Evolutionary conservation across 768 basidiomycete genomes (phyloP).

Genomic region (Pisolithus microcarpus): DNA sequence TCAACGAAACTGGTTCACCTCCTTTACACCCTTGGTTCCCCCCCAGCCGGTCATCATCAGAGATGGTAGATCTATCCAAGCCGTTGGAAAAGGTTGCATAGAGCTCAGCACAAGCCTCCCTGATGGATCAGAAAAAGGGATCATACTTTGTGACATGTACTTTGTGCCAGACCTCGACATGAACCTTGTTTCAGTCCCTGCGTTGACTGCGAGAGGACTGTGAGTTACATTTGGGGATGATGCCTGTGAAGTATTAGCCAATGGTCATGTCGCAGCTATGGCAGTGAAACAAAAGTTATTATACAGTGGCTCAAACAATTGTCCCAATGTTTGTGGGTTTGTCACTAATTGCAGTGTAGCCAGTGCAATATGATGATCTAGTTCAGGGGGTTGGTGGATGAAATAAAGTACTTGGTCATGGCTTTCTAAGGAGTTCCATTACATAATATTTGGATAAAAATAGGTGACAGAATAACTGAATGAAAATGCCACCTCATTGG

Average conservation of each 20-base stretch:
- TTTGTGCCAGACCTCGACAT: constrained; percentile 2
- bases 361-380: too few species aligned
- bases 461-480: too few species aligned
- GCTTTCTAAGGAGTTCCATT: too few species aligned
- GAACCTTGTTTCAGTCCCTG: constrained; percentile 16
- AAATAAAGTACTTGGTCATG: too few species aligned
- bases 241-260: neutral
- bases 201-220: neutral
- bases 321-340: too few species aligned
- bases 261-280: neutral
- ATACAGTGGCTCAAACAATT: too few species aligned
- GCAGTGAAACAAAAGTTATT: neutral
- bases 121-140: neutral
- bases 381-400: too few species aligned
- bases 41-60: neutral
- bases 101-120: neutral
- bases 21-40: neutral
- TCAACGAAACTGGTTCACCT: neutral
- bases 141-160: constrained; percentile 2
- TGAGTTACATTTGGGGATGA: neutral
- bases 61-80: neutral
- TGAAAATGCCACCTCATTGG: too few species aligned
- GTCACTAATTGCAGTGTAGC: too few species aligned
- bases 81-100: constrained; percentile 1
- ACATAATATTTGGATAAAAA: too few species aligned